phyloP scores from a whole-genome alignment of 1,284 basidiomycete genomes.

The Cryptococcus hybrid region DNA sequence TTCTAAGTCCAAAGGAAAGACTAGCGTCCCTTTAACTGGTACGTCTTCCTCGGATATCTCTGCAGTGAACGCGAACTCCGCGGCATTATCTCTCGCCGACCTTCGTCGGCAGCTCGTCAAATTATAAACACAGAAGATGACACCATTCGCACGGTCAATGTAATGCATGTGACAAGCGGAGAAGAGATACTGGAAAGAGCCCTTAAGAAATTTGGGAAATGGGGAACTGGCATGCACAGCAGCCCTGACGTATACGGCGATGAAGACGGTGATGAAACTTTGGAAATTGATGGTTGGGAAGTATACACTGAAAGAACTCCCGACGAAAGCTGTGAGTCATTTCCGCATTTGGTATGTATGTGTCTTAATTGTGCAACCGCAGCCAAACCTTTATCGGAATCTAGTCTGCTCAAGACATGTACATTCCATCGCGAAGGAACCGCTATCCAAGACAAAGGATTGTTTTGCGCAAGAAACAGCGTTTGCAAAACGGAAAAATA shows the following conservation, averaged over 20 bases:
- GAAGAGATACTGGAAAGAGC: slow-evolving; percentile 82
- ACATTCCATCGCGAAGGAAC: slow-evolving; percentile 71
- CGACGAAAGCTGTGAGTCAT: slow-evolving; percentile 58
- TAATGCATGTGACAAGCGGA: slow-evolving; percentile 71
- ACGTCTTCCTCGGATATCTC: no score
- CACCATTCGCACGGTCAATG: slow-evolving; percentile 72
- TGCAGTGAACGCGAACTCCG: no score
- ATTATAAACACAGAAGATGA: slow-evolving; percentile 73
- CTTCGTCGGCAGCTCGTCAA: slow-evolving; percentile 77
- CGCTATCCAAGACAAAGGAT: slow-evolving; percentile 66
- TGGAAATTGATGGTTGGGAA: slow-evolving; percentile 84
- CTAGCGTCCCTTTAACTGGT: no score
- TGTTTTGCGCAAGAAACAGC: slow-evolving; percentile 64
- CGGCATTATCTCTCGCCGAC: slow-evolving; percentile 64
- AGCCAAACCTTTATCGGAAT: slow-evolving; percentile 70
- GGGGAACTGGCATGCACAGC: slow-evolving; percentile 49
- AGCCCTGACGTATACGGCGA: slow-evolving; percentile 47
- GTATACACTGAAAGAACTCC: slow-evolving; percentile 67
- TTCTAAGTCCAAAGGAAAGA: no score
- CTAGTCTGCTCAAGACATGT: slow-evolving; percentile 80
- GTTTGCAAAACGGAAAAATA: slow-evolving; percentile 55
- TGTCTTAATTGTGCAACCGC: slow-evolving; percentile 3
- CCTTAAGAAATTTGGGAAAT: slow-evolving; percentile 81
- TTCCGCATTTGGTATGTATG: slow-evolving; percentile 2
- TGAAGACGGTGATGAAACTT: slow-evolving; percentile 55